Evolutionary conservation across 495 filamentous ascomycete species (phyloP), one percentile per base, ranked within the genome.

Genomic region (Halenospora varia): DNA sequence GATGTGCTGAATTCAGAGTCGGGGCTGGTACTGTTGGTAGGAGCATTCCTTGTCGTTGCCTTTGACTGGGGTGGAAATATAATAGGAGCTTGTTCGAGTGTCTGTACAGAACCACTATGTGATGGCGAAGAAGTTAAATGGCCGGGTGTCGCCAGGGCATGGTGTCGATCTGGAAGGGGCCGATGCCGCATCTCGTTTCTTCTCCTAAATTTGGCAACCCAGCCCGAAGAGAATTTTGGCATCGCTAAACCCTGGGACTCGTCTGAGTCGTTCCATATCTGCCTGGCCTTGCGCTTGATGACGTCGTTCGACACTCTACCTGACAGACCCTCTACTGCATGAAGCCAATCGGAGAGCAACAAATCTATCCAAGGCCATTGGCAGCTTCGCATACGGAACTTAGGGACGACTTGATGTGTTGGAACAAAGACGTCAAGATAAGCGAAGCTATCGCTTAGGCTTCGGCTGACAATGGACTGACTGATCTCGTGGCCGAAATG

Each of bases 181-280:
- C 26, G 19, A 42, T 19, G 39, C 10, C 56, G 39, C 44, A 59
- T 59, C 48, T 19, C 10, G 17, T 47, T 15, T 55, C 48, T 35
- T 29, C 29, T 45, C 25, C 40, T 46, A 40, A 46, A 48, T 20
- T 60, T 55, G 13, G 13, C 55, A 20, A 58, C 48, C 55, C 55
- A 58, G 8, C 55, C 55, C 4, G 55, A 13, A 25, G 55, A 58
- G 39, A 58, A 58, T 44, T 51, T 58, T 45, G 55, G 55, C 47
- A 17, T 51, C 35, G 19, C 25, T 24, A 9, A 18, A 2, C 48
- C 55, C 47, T 52, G 4, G 24, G n/a, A 42, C 29, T 51, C 20
- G 10, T 52, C 55, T 51, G 35, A 45, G 13, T 58, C 26, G 8
- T 51, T 22, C 55, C 55, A 58, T 23, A 58, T 10, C 48, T 58